Evolutionary conservation across 805 yeast genomes (phyloP).

Genomic region (Starmerella sp.): DNA sequence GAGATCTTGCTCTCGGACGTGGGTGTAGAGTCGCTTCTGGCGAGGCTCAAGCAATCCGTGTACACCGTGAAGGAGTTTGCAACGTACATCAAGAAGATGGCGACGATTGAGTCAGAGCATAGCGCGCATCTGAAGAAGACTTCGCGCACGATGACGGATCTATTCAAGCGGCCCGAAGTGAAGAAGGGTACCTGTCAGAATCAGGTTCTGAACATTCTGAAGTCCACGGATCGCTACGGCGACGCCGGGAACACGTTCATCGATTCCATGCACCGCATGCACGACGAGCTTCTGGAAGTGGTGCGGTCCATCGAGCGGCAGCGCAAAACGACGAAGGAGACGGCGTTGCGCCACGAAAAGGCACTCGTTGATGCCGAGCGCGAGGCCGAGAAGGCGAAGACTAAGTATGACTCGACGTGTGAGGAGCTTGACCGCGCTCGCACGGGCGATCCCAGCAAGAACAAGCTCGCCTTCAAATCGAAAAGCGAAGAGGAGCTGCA

Average conservation of each 20-base stretch:
- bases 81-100: conserved; percentile 65
- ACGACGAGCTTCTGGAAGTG: conserved; percentile 68
- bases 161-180: conserved; percentile 38
- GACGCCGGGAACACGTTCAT: conserved; percentile 67
- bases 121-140: conserved; percentile 62
- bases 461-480: conserved; percentile 67
- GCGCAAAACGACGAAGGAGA: conserved; percentile 72
- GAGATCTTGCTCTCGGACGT: conserved; percentile 33
- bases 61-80: conserved; percentile 77
- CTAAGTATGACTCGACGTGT: conserved; percentile 65
- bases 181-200: conserved; percentile 55
- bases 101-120: conserved; percentile 67
- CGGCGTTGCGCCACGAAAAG: conserved; percentile 68
- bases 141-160: conserved; percentile 43
- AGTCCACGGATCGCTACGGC: conserved; percentile 64
- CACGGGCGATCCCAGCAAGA: conserved; percentile 71
- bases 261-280: conserved; percentile 70
- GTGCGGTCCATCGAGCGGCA: conserved; percentile 56
- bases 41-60: conserved; percentile 67
- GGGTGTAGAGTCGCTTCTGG: conserved; percentile 61
- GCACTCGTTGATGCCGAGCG: conserved; percentile 72
- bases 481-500: conserved; percentile 86
- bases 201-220: conserved; percentile 57
- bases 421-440: conserved; percentile 76
- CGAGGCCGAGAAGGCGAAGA: conserved; percentile 79